Evolutionary conservation across 768 basidiomycete genomes (phyloP).

Genomic region (Lactarius hatsudake): DNA sequence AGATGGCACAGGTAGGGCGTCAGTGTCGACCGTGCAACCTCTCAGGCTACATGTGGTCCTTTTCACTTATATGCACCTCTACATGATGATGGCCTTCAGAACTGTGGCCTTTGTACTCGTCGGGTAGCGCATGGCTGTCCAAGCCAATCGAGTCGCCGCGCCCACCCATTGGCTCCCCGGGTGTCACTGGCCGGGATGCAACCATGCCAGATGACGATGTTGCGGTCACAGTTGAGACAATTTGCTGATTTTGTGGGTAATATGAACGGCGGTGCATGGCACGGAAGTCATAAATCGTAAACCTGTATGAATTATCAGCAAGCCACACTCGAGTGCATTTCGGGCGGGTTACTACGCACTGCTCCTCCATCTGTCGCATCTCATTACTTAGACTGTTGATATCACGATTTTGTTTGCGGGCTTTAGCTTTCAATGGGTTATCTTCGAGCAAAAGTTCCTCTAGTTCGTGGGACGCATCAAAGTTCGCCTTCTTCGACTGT

Average conservation of each 20-base stretch:
- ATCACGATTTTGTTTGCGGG: conserved; percentile 88
- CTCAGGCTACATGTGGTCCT: conserved; percentile 1
- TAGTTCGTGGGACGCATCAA: conserved; percentile 96
- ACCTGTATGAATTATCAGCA: conserved; percentile 45
- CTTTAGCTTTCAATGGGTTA: conserved; percentile 93
- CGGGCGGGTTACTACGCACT: conserved; percentile 51
- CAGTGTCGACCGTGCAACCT: not conserved
- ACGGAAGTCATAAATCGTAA: conserved; percentile 89
- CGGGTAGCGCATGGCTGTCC: conserved; percentile 10
- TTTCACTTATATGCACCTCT: conserved; percentile 16
- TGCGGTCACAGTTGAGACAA: conserved; percentile 61
- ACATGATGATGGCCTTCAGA: conserved; percentile 13
- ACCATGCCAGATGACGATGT: conserved; percentile 70
- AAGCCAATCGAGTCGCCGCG: conserved; percentile 26
- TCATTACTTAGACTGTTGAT: conserved; percentile 76
- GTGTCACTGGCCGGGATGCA: conserved; percentile 73
- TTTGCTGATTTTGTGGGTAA: conserved; percentile 78
- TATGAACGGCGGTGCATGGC: conserved; percentile 90
- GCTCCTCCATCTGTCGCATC: conserved; percentile 98
- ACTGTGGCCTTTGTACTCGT: conserved; percentile 16
- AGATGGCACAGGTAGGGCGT: not conserved
- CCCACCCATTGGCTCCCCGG: conserved; percentile 30
- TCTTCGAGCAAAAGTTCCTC: conserved; percentile 95
- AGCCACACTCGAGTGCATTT: conserved; percentile 9
- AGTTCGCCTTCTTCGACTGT: conserved; percentile 98